phyloP scores from a whole-genome alignment of 2,329 filamentous ascomycete species.

The Colletotrichum scovillei region DNA sequence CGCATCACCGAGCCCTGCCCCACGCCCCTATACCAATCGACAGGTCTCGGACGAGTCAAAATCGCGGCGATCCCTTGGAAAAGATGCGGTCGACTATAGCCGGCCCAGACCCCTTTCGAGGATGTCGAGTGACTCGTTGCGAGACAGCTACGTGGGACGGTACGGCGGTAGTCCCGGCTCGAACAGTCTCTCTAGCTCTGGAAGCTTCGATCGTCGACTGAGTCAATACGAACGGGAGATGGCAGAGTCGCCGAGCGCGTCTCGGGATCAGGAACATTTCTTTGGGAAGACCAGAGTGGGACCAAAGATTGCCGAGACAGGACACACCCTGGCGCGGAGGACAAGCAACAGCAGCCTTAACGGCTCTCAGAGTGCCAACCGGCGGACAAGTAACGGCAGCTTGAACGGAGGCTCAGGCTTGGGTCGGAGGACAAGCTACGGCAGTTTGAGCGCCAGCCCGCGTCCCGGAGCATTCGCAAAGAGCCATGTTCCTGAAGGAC shows the following conservation, averaged over 20 bases:
- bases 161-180: slow-evolving; percentile 31
- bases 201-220: slow-evolving; percentile 25
- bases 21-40: slow-evolving; percentile 54
- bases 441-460: slow-evolving; percentile 34
- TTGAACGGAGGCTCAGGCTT: slow-evolving; percentile 23
- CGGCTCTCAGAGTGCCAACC: slow-evolving; percentile 29
- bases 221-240: slow-evolving; percentile 32
- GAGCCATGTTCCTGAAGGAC: slow-evolving; percentile 36
- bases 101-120: slow-evolving; percentile 37
- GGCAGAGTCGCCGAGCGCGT: slow-evolving; percentile 32
- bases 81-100: slow-evolving; percentile 46
- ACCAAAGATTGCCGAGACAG: slow-evolving; percentile 50
- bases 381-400: slow-evolving; percentile 37
- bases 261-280: slow-evolving; percentile 44
- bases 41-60: slow-evolving; percentile 46
- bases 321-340: slow-evolving; percentile 46
- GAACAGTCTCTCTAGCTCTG: slow-evolving; percentile 34
- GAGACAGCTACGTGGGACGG: slow-evolving; percentile 40
- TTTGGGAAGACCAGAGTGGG: slow-evolving; percentile 49
- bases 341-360: slow-evolving; percentile 48
- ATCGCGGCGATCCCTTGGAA: slow-evolving; percentile 42
- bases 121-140: slow-evolving; percentile 36
- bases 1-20: slow-evolving; percentile 64
- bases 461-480: slow-evolving; percentile 34
- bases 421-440: slow-evolving; percentile 35